Conservation (phyloP, 768 basidiomycete species). For the Pulveroboletus sp. region DNA sequence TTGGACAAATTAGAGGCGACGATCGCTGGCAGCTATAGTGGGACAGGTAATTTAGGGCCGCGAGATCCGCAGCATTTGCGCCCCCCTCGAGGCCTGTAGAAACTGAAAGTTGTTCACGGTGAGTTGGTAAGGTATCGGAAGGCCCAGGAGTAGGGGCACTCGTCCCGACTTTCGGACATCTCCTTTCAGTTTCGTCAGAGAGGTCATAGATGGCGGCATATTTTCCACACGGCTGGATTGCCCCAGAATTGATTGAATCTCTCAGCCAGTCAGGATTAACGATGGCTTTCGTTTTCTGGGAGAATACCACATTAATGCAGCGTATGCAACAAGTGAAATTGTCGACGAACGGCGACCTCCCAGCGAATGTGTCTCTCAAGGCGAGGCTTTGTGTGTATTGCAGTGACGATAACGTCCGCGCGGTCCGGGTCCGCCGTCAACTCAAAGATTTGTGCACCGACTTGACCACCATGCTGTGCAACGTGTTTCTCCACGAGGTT, state of each 20-base stretch:
- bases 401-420: slow-evolving; percentile 68
- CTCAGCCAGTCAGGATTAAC: slow-evolving; percentile 73
- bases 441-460: slow-evolving; percentile 23
- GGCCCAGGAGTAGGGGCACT: neutral
- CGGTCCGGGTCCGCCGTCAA: slow-evolving; percentile 40
- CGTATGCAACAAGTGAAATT: neutral
- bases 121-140: neutral
- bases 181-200: slow-evolving; percentile 41
- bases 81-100: slow-evolving; percentile 22
- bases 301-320: neutral
- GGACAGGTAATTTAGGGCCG: slow-evolving; percentile 27
- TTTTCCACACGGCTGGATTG: slow-evolving; percentile 46
- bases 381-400: slow-evolving; percentile 61
- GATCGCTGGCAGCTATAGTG: slow-evolving; percentile 60
- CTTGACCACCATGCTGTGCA: neutral
- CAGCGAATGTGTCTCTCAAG: slow-evolving; percentile 69
- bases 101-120: neutral
- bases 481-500: slow-evolving; percentile 22
- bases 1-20: slow-evolving; percentile 66
- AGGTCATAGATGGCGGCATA: slow-evolving; percentile 59
- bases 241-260: slow-evolving; percentile 48
- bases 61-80: slow-evolving; percentile 13
- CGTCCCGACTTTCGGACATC: slow-evolving; percentile 37
- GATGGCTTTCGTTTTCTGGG: slow-evolving; percentile 62
- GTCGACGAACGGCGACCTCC: slow-evolving; percentile 56